These are phyloP conservation scores for Fusarium floridanum DNA, from an alignment of 2,329 filamentous ascomycete species.

Conservation along the genomic window DNA sequence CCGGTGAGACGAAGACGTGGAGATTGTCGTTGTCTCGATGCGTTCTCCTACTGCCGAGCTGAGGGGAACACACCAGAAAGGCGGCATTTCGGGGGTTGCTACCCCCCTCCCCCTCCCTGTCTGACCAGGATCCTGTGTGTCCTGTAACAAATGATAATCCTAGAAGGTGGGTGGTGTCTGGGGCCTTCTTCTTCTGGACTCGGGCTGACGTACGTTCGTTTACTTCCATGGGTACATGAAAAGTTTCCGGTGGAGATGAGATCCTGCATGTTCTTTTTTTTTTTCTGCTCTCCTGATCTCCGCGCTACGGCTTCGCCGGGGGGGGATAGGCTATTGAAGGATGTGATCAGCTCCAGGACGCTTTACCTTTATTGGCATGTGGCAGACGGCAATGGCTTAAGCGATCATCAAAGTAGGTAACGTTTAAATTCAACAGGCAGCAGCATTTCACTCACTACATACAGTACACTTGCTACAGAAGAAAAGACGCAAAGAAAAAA, in stretches of 20 bases:
- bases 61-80: neutral
- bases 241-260: neutral
- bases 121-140: neutral
- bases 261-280: neutral
- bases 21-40: neutral
- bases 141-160: neutral
- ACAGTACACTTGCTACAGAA: constrained; percentile 17
- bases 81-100: neutral
- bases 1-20: constrained; percentile 1
- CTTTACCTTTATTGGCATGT: constrained; percentile 7
- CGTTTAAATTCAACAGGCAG: constrained; percentile 19
- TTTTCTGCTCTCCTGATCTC: neutral
- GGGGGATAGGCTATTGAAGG: neutral
- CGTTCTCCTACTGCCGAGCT: neutral
- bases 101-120: neutral
- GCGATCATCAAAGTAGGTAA: constrained; percentile 3
- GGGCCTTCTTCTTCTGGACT: neutral
- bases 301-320: neutral
- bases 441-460: constrained; percentile 18
- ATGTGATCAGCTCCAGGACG: neutral
- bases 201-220: constrained; percentile 1
- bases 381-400: constrained; percentile 6
- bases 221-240: neutral
- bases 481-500: constrained; percentile 6
- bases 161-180: neutral